Evolutionary conservation across 495 filamentous ascomycete genomes (phyloP).

Genomic region (Podospora anserina): DNA sequence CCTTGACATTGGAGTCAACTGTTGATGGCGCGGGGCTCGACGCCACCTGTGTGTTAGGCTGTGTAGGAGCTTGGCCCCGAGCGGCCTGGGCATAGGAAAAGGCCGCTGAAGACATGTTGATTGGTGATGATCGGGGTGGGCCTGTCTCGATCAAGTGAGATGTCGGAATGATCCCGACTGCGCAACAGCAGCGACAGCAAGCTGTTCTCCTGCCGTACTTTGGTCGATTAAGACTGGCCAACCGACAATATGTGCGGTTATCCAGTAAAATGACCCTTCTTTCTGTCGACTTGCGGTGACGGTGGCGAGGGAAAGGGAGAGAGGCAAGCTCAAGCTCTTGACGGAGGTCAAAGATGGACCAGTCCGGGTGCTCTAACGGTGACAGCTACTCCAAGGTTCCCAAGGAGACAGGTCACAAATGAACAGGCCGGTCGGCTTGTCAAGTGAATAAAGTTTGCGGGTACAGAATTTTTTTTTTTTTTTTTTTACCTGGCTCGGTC

Average conservation of each 20-base stretch:
- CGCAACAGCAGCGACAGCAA: conserved; percentile 1
- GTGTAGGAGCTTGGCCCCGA: conserved; percentile 62
- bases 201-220: not conserved
- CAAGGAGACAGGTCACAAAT: not conserved
- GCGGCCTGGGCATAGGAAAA: conserved; percentile 98
- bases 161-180: not conserved
- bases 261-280: not conserved
- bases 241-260: not conserved
- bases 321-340: not conserved
- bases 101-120: conserved; percentile 41
- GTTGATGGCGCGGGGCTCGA: conserved; percentile 65
- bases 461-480: not conserved
- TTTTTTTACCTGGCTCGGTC: not conserved
- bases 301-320: not conserved
- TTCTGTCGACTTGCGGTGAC: not conserved
- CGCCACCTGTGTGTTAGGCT: conserved; percentile 56
- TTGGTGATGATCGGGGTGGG: not conserved
- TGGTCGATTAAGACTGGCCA: not conserved
- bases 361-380: not conserved
- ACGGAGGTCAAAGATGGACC: not conserved
- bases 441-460: not conserved
- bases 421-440: not conserved
- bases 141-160: conserved; percentile 1
- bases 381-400: not conserved
- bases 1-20: conserved; percentile 58